Evolutionary conservation across 2,329 filamentous ascomycete genomes (phyloP), one percentile per base, ranked within the genome.

Genomic region (Fusarium sp.): DNA sequence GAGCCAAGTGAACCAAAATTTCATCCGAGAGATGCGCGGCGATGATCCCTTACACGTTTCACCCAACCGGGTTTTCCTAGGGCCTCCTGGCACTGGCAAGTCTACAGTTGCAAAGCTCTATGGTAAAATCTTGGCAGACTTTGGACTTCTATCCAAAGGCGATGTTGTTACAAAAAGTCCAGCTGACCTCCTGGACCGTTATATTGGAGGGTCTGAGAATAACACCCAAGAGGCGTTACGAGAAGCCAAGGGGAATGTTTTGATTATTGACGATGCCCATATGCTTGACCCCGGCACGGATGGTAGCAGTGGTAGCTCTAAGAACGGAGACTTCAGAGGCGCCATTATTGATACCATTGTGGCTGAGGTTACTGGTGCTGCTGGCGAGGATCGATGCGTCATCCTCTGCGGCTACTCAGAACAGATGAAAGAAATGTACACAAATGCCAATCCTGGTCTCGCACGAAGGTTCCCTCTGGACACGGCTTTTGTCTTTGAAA

Each of bases 201-300:
- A 79, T 2, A 72, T 94, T 0, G 92, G 92, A 2, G 82, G 84
- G 10, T 93, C 91, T 0, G 92, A 94, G 75, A 82, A 85, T 12
- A 88, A 89, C 37, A 93, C 92, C 0, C 93, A 92, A 72, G 88
- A 82, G 0, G 93, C 93, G 16, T 82, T 94, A 0, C 87, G 86
- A 2, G 81, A 87, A 0, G 88, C 90, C 0, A 71, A 85, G 3
- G 92, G 92, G 1, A 94, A 93, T 72, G 89, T 94, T 2, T 83
- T 94, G 0, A 88, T 94, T 37, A 93, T 94, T 14, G 92, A 94
- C 64, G 92, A 94, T 75, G 91, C 91, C 0, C 93, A 94, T 70
- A 88, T 88, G 72, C 83, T 94, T 0, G 86, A 85, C 54, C 78
- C 80, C 2, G 82, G 82, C 16, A 69, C 64, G 2, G 78, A 66